Evolutionary conservation across 2,329 filamentous ascomycete species (phyloP).

Genomic region (Colletotrichum tamarilloi): DNA sequence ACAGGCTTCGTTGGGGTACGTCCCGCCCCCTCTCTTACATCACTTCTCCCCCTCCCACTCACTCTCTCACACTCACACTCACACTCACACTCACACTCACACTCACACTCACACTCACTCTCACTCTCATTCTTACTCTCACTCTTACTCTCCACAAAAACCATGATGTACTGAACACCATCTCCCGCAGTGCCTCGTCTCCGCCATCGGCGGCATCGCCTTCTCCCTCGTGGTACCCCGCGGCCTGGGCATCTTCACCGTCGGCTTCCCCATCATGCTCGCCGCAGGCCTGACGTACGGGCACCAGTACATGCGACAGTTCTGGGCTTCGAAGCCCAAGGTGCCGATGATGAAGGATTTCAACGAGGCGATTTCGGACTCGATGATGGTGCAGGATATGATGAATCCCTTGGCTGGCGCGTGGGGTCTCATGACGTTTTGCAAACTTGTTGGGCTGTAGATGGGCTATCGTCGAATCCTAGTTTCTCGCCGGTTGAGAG

Average conservation of each 20-base stretch:
- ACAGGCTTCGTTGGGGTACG: constrained; percentile 42
- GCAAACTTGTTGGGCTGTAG: constrained; percentile 38
- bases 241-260: constrained; percentile 24
- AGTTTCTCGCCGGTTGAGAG: too few species aligned
- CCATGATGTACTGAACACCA: too few species aligned
- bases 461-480: too few species aligned
- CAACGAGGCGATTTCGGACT: constrained; percentile 44
- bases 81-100: not conserved
- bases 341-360: constrained; percentile 44
- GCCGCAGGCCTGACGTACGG: constrained; percentile 32
- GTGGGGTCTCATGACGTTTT: constrained; percentile 39
- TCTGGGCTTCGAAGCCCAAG: constrained; percentile 43
- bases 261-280: constrained; percentile 39
- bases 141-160: too few species aligned
- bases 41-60: not conserved
- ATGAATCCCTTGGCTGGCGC: constrained; percentile 32
- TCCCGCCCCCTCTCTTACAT: not conserved
- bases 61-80: not conserved
- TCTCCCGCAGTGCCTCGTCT: constrained; percentile 35
- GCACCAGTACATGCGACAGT: constrained; percentile 41
- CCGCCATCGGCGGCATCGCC: constrained; percentile 35
- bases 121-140: not conserved
- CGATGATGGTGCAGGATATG: constrained; percentile 36
- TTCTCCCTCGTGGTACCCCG: constrained; percentile 32
- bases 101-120: not conserved